Conservation (phyloP, 2,329 filamentous ascomycete genomes). For the Sporothrix pallida region DNA sequence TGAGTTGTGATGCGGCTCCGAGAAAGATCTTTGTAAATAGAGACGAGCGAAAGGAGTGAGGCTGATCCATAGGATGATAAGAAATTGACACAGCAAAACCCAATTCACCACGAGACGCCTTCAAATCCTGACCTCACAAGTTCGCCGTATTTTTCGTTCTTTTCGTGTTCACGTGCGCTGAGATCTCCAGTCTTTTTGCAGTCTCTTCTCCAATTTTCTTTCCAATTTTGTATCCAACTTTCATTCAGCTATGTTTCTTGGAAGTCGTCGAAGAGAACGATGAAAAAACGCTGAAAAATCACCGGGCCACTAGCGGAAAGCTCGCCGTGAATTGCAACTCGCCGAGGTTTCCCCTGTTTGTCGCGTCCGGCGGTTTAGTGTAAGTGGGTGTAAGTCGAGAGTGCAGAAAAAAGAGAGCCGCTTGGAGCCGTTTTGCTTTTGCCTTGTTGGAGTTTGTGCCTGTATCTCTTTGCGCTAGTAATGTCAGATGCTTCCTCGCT, state of each 20-base stretch:
- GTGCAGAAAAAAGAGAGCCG: not conserved
- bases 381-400: not conserved
- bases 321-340: constrained; percentile 3
- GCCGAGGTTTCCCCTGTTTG: constrained; percentile 8
- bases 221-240: not conserved
- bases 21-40: not conserved
- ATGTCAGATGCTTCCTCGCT: not conserved
- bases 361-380: not conserved
- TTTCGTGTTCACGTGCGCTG: not conserved
- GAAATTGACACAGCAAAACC: not conserved
- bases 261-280: not conserved
- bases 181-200: not conserved
- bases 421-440: not conserved
- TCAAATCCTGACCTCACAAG: not conserved
- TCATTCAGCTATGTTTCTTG: not conserved
- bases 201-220: not conserved
- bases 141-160: constrained; percentile 9
- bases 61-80: not conserved
- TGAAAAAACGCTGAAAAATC: not conserved
- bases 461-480: no score
- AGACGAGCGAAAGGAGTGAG: not conserved
- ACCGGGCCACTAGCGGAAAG: not conserved
- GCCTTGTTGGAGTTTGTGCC: not conserved
- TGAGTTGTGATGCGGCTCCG: not conserved
- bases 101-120: not conserved